These are phyloP conservation scores for Colletotrichum orchidophilum DNA, from an alignment of 2,329 filamentous ascomycete genomes.

Conservation along the genomic window DNA sequence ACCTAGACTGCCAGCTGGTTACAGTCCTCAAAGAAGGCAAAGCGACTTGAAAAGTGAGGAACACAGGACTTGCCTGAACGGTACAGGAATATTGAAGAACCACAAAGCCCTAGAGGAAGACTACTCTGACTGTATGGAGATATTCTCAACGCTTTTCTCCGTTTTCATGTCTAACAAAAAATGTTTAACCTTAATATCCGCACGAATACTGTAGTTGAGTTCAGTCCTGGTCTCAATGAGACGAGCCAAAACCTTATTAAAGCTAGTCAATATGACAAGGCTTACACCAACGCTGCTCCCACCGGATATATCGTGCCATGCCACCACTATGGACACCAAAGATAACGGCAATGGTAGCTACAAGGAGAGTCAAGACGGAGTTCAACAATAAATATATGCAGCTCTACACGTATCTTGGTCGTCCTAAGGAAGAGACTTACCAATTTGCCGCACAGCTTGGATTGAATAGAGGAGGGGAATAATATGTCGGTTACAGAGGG, in stretches of 20 bases:
- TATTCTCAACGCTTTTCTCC: background rate
- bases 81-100: conserved; percentile 6
- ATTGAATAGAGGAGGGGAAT: conserved; percentile 4
- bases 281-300: conserved; percentile 39
- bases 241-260: conserved; percentile 4
- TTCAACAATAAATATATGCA: conserved; percentile 16
- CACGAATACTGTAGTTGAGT: conserved; percentile 35
- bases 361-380: background rate
- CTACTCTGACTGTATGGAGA: background rate
- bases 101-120: background rate
- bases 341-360: background rate
- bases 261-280: conserved; percentile 26
- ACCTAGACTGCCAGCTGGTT: background rate
- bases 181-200: background rate
- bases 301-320: conserved; percentile 40
- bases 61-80: background rate
- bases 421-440: conserved; percentile 13
- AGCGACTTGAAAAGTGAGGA: accelerated
- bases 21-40: background rate
- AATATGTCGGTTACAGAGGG: conserved; percentile 11
- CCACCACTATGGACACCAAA: conserved; percentile 11
- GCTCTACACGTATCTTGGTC: background rate
- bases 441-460: conserved; percentile 28
- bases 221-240: conserved; percentile 28
- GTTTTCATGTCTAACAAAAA: conserved; percentile 2